Evolutionary conservation across 176 grass and related monocot species (phyloP), one percentile per base, ranked within the genome.

Genomic region (Triticum monococcum): DNA sequence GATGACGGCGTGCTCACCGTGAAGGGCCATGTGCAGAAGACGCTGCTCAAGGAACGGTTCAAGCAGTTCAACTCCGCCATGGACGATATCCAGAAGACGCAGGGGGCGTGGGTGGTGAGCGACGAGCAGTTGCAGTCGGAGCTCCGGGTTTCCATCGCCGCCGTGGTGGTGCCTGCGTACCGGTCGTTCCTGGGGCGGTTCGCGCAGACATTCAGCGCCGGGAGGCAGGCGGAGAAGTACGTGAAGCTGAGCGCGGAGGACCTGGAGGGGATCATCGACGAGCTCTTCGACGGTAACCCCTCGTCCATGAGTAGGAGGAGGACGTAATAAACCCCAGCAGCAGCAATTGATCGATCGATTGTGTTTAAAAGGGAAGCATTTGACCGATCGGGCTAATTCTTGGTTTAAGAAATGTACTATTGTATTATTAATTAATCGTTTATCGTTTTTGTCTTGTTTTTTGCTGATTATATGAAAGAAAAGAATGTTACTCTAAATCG

Each of bases 61-160:
- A 99, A 96, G 86, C 91, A 88, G 75, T 96, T 98, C 90, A 98
- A 98, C 77, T 22, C 89, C 9, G 81, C 90, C 81, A 92, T 98
- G 70, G 97, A 98, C 75, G 94, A 98, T 71, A 92, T 98, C 78
- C 93, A 98, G 35, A 80, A 79, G 82, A 85, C 92, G 50, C 97
- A 99, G 85, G 91, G 97, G 20, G 30, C 79, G 0, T 96, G 97
- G 97, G 89, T 99, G 3, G 89, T 96, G 8, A 81, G 78, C 68
- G 97, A 99, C 84, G 90, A 94, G 90, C 97, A 99, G 85, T 77
- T 99, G 79, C 87, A 94, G 87, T 96, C 94, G 14, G 97, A 99
- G 92, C 90, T 99, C 4, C 82, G 92, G 33, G 92, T 99, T 33
- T 99, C 97, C 79, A 91, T 99, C 37, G 87, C 90, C 43, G 92